Conservation (phyloP, 331 rosid species). For the Arachis monticola region DNA sequence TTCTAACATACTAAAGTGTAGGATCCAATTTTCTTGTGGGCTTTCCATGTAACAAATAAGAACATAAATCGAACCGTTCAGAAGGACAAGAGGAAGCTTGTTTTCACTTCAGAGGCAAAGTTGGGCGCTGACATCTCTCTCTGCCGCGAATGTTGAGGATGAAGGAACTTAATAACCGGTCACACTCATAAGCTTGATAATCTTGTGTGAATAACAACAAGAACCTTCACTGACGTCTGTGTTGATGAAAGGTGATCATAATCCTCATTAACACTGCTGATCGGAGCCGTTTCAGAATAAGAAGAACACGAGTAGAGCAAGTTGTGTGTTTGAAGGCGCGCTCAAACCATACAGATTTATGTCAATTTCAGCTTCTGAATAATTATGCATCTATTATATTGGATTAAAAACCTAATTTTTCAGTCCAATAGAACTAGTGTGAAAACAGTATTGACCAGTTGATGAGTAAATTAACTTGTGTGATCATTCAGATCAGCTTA, state of each 20-base stretch:
- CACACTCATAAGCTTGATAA: too few relatives aligned
- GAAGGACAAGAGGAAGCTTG: slow-evolving; percentile 99
- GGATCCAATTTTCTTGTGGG: slow-evolving; percentile 6
- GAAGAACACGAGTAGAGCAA: slow-evolving; percentile 26
- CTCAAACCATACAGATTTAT: slow-evolving; percentile 19
- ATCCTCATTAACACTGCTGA: slow-evolving; percentile 23
- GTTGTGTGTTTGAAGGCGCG: slow-evolving; percentile 13
- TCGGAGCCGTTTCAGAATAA: slow-evolving; percentile 32
- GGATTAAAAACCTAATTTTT: slow-evolving; percentile 20
- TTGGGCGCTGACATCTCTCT: slow-evolving; percentile 87
- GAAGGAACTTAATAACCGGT: slow-evolving; percentile 79
- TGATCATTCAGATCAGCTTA: background rate
- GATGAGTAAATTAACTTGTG: background rate
- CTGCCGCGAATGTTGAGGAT: slow-evolving; percentile 92
- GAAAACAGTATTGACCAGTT: slow-evolving; percentile 30
- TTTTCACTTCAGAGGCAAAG: slow-evolving; percentile 78
- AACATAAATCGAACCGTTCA: slow-evolving; percentile 47
- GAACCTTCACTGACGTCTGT: slow-evolving; percentile 92
- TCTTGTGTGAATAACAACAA: too few relatives aligned
- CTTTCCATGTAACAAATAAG: slow-evolving; percentile 47
- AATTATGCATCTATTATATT: slow-evolving; percentile 7
- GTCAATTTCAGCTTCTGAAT: slow-evolving; percentile 38
- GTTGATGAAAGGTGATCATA: slow-evolving; percentile 72
- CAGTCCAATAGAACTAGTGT: slow-evolving; percentile 22
- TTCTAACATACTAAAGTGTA: slow-evolving; percentile 29